A percentile compares a stretch with the other conserved stretches of the same genome.
Evolutionary conservation across 139 green algal genomes (phyloP).

Genomic region (Picocystis salinarum): DNA sequence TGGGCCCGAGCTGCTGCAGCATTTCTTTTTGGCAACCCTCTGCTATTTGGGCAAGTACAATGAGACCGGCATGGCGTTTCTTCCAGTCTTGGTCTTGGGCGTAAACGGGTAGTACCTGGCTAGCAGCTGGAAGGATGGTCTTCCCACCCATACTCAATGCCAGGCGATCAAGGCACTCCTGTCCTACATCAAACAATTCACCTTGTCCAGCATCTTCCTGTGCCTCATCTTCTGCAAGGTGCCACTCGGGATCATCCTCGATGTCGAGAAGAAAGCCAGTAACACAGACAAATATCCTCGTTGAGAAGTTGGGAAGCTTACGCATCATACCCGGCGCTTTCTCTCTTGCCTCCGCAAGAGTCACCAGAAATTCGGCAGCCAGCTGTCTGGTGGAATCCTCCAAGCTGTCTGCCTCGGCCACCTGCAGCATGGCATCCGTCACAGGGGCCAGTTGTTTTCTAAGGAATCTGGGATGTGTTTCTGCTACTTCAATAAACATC

Average conservation of each 20-base stretch:
- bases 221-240: too few species aligned
- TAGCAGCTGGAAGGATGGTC: constrained; percentile 56
- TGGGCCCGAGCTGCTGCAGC: constrained; percentile 36
- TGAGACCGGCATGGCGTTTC: constrained; percentile 77
- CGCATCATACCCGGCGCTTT: constrained; percentile 77
- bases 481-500: constrained; percentile 81
- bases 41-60: constrained; percentile 83
- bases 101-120: constrained; percentile 45
- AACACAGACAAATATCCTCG: constrained; percentile 60
- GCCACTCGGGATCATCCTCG: constrained; percentile 75
- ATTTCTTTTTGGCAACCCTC: constrained; percentile 84
- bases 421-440: constrained; percentile 64
- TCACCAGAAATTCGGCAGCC: constrained; percentile 84
- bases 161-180: constrained; percentile 86
- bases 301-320: constrained; percentile 40
- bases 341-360: constrained; percentile 80
- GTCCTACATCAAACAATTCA: constrained; percentile 34
- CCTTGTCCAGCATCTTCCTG: constrained; percentile 46
- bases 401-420: constrained; percentile 22
- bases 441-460: constrained; percentile 55
- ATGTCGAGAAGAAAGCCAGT: constrained; percentile 83
- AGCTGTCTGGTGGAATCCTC: constrained; percentile 43
- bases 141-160: constrained; percentile 78
- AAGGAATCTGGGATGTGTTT: constrained; percentile 77
- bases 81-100: constrained; percentile 63